phyloP scores from a whole-genome alignment of 306 rosid species.

The Sindora glabra region DNA sequence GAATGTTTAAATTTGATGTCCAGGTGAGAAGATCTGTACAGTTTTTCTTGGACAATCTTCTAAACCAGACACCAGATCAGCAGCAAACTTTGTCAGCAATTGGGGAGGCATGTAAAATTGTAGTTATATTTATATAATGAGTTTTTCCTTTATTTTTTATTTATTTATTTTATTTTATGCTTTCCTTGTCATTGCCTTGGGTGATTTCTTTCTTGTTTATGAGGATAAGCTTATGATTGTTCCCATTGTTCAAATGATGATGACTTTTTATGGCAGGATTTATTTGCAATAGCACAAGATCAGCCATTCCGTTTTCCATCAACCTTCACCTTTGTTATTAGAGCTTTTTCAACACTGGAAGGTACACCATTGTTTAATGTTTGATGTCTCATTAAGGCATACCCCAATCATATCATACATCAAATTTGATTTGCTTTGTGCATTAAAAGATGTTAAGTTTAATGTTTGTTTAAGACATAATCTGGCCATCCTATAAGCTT shows the following conservation, averaged over 20 bases:
- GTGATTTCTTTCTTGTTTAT: background rate
- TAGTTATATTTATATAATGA: background rate
- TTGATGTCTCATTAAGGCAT: no score
- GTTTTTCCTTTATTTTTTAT: no score
- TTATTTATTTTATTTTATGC: background rate
- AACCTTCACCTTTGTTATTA: conserved; percentile 74
- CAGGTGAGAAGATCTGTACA: conserved; percentile 83
- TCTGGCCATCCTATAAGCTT: no score
- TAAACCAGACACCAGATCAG: conserved; percentile 64
- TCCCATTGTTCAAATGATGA: no score
- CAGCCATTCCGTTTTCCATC: conserved; percentile 92
- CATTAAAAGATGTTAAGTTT: no score
- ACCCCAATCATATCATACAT: no score
- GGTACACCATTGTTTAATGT: no score
- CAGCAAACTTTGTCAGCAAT: conserved; percentile 67
- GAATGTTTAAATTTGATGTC: background rate
- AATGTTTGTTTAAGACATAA: no score
- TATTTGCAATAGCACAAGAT: conserved; percentile 83
- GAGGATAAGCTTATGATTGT: background rate
- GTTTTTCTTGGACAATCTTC: conserved; percentile 59
- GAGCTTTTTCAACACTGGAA: conserved; percentile 93
- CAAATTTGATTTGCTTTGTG: no score
- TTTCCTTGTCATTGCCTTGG: background rate
- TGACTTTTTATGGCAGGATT: conserved; percentile 48
- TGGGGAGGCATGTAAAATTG: conserved; percentile 54